phyloP scores from a whole-genome alignment of 805 yeast genomes.

The Pichia paraexigua region DNA sequence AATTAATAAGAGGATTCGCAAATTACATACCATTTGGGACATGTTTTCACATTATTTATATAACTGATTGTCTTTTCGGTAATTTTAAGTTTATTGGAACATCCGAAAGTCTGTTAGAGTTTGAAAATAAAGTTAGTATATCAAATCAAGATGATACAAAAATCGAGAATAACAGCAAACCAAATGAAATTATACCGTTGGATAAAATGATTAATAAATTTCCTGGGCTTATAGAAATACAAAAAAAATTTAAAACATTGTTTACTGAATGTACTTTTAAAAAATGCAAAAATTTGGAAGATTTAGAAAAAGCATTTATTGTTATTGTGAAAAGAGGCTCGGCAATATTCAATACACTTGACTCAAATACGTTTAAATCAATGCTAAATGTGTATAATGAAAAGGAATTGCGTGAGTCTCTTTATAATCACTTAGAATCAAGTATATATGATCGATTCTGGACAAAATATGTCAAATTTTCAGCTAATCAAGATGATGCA shows the following conservation, averaged over 20 bases:
- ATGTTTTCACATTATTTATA: slow-evolving; percentile 46
- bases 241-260: not conserved
- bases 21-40: slow-evolving; percentile 52
- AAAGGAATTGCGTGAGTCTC: slow-evolving; percentile 41
- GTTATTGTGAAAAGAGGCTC: slow-evolving; percentile 19
- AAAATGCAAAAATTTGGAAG: slow-evolving; percentile 4
- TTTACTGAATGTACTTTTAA: slow-evolving; percentile 4
- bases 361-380: slow-evolving; percentile 16
- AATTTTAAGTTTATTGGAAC: slow-evolving; percentile 5
- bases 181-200: not conserved
- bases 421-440: slow-evolving; percentile 66
- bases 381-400: slow-evolving; percentile 10
- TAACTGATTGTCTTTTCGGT: slow-evolving; percentile 51
- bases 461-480: slow-evolving; percentile 31
- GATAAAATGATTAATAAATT: not conserved
- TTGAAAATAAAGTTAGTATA: not conserved
- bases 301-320: slow-evolving; percentile 4
- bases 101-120: not conserved
- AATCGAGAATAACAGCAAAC: not conserved
- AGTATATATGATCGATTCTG: slow-evolving; percentile 63
- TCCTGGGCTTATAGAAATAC: not conserved
- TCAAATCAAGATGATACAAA: not conserved
- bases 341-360: slow-evolving; percentile 14
- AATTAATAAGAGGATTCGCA: slow-evolving; percentile 46
- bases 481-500: slow-evolving; percentile 11